phyloP scores from a whole-genome alignment of 2,329 filamentous ascomycete genomes.

The Cercospora citrullina region DNA sequence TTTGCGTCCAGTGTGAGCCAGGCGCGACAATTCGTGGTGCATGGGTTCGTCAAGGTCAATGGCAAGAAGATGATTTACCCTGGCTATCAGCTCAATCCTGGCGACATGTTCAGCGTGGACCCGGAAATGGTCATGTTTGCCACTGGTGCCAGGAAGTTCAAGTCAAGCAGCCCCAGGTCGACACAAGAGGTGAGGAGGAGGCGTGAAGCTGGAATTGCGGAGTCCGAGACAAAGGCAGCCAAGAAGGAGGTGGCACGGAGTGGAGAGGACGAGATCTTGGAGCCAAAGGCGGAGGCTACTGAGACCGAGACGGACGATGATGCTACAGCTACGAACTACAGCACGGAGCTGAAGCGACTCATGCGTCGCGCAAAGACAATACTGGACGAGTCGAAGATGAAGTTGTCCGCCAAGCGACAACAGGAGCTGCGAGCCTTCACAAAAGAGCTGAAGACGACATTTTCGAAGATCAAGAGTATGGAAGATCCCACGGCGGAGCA shows the following conservation, averaged over 20 bases:
- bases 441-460: conserved; percentile 62
- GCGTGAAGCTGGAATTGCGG: conserved; percentile 29
- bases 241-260: conserved; percentile 24
- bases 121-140: conserved; percentile 84
- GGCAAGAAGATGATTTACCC: conserved; percentile 95
- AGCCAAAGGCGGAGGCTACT: conserved; percentile 22
- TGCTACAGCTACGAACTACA: conserved; percentile 18
- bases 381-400: conserved; percentile 51
- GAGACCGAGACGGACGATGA: conserved; percentile 13
- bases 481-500: conserved; percentile 27
- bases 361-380: conserved; percentile 61
- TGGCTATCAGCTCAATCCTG: conserved; percentile 91
- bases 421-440: conserved; percentile 73
- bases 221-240: conserved; percentile 18
- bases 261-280: conserved; percentile 28
- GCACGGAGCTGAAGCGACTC: conserved; percentile 55
- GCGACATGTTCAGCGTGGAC: conserved; percentile 97
- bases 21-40: conserved; percentile 89
- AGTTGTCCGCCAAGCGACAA: conserved; percentile 69
- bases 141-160: conserved; percentile 64
- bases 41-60: conserved; percentile 93
- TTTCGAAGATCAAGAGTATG: conserved; percentile 53
- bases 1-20: conserved; percentile 93
- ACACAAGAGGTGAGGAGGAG: conserved; percentile 26
- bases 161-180: conserved; percentile 33